Percentiles rank a stretch among this genome's conserved stretches.
Evolutionary conservation across 73 alveolate species (phyloP).

Genomic region (Paramecium octaurelia): DNA sequence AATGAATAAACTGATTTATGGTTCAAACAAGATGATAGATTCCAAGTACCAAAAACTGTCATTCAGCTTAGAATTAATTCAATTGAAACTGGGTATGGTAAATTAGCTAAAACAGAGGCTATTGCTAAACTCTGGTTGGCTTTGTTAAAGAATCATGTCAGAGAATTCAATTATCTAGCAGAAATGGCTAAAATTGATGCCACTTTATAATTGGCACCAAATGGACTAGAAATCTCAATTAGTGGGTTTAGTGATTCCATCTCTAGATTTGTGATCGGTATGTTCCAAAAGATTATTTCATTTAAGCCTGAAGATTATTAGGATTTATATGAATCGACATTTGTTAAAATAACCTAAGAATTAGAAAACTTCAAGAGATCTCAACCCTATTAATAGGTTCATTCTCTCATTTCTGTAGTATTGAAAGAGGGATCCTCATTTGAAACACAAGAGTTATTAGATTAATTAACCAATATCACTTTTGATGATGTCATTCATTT

Average conservation of each 20-base stretch:
- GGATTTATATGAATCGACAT: not conserved
- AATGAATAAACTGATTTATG: conserved; percentile 74
- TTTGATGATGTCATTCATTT: conserved; percentile 5
- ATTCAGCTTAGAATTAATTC: conserved; percentile 54
- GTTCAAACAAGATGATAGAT: conserved; percentile 78
- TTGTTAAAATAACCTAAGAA: not conserved
- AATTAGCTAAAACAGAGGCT: not conserved
- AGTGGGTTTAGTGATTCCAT: conserved; percentile 41
- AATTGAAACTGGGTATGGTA: not conserved
- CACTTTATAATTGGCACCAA: not conserved
- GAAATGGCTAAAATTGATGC: conserved; percentile 51
- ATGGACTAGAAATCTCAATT: conserved; percentile 27
- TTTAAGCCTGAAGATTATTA: conserved; percentile 10
- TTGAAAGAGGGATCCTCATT: not conserved
- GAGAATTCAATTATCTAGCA: conserved; percentile 44
- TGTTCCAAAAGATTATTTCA: not conserved
- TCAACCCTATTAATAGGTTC: conserved; percentile 39
- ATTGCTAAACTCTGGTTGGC: conserved; percentile 2
- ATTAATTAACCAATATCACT: not conserved
- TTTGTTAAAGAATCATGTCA: conserved; percentile 21
- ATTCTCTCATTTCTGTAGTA: not conserved
- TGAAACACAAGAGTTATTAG: not conserved
- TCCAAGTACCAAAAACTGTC: conserved; percentile 83
- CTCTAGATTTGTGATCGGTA: not conserved
- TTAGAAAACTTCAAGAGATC: conserved; percentile 28